Conservation (phyloP, 75 land plant species). For the Pinus taeda region DNA sequence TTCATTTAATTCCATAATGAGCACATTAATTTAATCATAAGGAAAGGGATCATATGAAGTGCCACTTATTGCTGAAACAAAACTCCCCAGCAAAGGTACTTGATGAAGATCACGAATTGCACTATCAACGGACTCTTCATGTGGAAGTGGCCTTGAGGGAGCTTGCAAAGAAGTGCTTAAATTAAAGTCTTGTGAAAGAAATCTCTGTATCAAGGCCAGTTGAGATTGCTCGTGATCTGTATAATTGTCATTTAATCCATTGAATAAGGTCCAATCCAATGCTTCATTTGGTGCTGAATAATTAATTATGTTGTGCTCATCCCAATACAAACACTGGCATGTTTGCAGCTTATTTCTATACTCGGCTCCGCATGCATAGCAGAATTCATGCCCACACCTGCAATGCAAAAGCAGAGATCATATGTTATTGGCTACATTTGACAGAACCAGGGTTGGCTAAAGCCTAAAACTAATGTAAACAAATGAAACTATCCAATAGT, state of each 20-base stretch:
- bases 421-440: not conserved
- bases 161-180: constrained; percentile 36
- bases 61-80: constrained; percentile 73
- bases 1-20: no score
- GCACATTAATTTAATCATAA: not conserved
- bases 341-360: constrained; percentile 66
- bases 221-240: constrained; percentile 66
- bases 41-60: constrained; percentile 56
- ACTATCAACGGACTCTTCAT: constrained; percentile 47
- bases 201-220: constrained; percentile 55
- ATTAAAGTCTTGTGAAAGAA: constrained; percentile 54
- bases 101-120: constrained; percentile 62
- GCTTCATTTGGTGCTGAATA: constrained; percentile 18
- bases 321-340: constrained; percentile 75
- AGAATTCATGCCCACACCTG: constrained; percentile 96
- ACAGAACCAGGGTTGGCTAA: not conserved
- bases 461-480: not conserved
- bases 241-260: constrained; percentile 34
- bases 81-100: constrained; percentile 73
- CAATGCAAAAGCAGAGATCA: not conserved
- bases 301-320: constrained; percentile 43
- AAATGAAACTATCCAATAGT: not conserved
- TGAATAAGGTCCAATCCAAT: constrained; percentile 54
- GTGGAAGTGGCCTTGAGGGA: constrained; percentile 31
- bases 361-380: constrained; percentile 82